These are phyloP conservation scores for Xylogone sp. DNA, from an alignment of 2,329 filamentous ascomycete genomes.

Conservation along the genomic window DNA sequence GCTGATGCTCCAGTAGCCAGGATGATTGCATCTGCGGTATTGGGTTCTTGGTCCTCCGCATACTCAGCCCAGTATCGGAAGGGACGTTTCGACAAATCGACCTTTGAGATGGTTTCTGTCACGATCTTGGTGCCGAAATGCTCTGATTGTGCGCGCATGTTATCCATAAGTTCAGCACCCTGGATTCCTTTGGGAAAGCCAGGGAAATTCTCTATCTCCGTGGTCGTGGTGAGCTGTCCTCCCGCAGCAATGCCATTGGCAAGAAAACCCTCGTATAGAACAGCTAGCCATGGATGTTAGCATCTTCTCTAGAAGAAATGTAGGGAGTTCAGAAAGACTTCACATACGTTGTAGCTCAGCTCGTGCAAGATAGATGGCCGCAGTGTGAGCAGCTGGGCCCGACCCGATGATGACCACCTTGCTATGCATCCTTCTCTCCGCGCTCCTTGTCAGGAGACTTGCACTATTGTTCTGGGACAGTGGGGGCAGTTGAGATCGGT, in stretches of 20 bases:
- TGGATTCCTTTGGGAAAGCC: constrained; percentile 89
- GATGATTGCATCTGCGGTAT: constrained; percentile 90
- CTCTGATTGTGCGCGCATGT: constrained; percentile 88
- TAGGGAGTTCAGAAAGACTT: constrained; percentile 33
- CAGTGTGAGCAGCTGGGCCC: constrained; percentile 94
- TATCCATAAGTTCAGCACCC: constrained; percentile 87
- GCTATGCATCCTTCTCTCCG: constrained; percentile 72
- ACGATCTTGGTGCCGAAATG: constrained; percentile 91
- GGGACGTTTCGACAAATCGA: constrained; percentile 79
- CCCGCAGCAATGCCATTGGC: constrained; percentile 95
- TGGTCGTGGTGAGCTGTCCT: constrained; percentile 96
- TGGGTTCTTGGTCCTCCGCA: constrained; percentile 69
- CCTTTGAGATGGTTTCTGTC: constrained; percentile 83
- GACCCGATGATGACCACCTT: constrained; percentile 94
- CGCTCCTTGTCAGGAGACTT: constrained; percentile 21
- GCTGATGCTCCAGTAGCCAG: constrained; percentile 95
- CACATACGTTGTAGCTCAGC: constrained; percentile 76
- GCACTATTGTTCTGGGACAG: constrained; percentile 26
- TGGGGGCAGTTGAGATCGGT: constrained; percentile 45
- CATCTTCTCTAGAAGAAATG: constrained; percentile 20
- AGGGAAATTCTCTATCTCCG: constrained; percentile 97
- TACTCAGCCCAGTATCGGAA: constrained; percentile 96
- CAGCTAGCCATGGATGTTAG: constrained; percentile 41
- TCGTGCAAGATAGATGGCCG: constrained; percentile 91
- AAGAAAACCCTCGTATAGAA: constrained; percentile 97